phyloP scores from a whole-genome alignment of 306 rosid genomes.

The Neltuma alba region DNA sequence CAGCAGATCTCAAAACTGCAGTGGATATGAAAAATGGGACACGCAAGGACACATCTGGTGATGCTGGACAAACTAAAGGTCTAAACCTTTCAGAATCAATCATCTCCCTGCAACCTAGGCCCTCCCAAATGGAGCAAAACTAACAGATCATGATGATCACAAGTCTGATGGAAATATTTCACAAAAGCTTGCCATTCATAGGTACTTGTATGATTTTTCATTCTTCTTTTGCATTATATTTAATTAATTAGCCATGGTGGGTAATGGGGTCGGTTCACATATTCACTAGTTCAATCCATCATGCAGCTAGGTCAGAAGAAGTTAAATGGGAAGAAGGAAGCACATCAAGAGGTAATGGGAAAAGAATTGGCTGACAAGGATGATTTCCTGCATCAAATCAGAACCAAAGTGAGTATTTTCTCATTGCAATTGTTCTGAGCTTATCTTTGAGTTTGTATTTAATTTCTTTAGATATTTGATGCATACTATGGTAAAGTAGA shows the following conservation, averaged over 20 bases:
- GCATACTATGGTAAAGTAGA: background rate
- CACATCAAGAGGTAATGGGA: constrained; percentile 48
- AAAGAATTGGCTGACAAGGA: constrained; percentile 63
- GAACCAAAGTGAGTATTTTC: constrained; percentile 61
- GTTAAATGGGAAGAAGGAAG: constrained; percentile 49
- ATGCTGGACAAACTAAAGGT: constrained; percentile 32
- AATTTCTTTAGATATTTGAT: background rate
- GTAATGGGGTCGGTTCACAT: constrained; percentile 16
- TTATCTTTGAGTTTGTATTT: background rate
- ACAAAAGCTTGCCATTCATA: constrained; percentile 27
- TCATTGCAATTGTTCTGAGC: background rate
- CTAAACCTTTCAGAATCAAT: constrained; percentile 44
- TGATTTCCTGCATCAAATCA: constrained; percentile 85
- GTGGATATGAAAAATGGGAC: constrained; percentile 50
- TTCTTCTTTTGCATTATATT: constrained; percentile 4
- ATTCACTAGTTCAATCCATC: constrained; percentile 32
- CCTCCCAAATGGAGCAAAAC: constrained; percentile 39
- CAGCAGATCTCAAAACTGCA: constrained; percentile 58
- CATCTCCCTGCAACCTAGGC: constrained; percentile 44
- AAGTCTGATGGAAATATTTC: constrained; percentile 42
- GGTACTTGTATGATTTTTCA: constrained; percentile 43
- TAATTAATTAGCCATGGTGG: constrained; percentile 25
- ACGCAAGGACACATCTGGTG: constrained; percentile 36
- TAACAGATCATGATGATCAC: constrained; percentile 36
- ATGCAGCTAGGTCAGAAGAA: constrained; percentile 45